A percentile compares a stretch with the other conserved stretches of the same genome.
Evolutionary conservation across 2,329 filamentous ascomycete species (phyloP).

Genomic region (Exophiala calicioides): DNA sequence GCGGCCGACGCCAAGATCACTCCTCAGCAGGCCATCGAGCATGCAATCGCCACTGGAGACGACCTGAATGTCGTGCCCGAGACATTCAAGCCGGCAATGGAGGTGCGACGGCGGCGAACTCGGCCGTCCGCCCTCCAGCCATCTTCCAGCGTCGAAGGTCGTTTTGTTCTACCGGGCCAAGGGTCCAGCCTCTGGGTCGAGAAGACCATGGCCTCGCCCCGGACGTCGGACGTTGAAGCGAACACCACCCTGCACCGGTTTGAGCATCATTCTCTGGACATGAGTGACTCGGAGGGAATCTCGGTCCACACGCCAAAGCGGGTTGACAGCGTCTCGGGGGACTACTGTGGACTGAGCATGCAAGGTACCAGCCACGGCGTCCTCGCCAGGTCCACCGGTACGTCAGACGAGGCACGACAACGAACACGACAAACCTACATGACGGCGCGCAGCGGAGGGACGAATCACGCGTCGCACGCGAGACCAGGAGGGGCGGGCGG

Average conservation of each 20-base stretch:
- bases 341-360: slow-evolving; percentile 3
- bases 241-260: slow-evolving; percentile 7
- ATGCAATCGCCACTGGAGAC: slow-evolving; percentile 75
- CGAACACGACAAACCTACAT: not conserved
- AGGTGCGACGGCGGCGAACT: slow-evolving; percentile 29
- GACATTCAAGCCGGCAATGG: slow-evolving; percentile 64
- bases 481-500: not conserved
- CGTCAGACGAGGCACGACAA: not conserved
- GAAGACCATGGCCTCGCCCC: slow-evolving; percentile 15
- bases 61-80: slow-evolving; percentile 88
- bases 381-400: not conserved
- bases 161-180: slow-evolving; percentile 71
- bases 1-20: slow-evolving; percentile 74
- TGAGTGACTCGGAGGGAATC: slow-evolving; percentile 30
- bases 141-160: slow-evolving; percentile 71
- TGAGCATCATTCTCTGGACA: slow-evolving; percentile 28
- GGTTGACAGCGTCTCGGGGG: slow-evolving; percentile 17
- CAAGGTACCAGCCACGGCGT: slow-evolving; percentile 1
- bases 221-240: slow-evolving; percentile 13
- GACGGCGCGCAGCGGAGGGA: slow-evolving; percentile 3
- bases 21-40: slow-evolving; percentile 78
- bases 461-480: not conserved
- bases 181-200: slow-evolving; percentile 61
- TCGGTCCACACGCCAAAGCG: slow-evolving; percentile 29
- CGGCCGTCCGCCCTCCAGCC: slow-evolving; percentile 63